A percentile compares a stretch with the other conserved stretches of the same genome.
These are phyloP conservation scores for Phaeophleospora eucalypticola DNA, from an alignment of 2,329 filamentous ascomycete species.

Conservation along the genomic window DNA sequence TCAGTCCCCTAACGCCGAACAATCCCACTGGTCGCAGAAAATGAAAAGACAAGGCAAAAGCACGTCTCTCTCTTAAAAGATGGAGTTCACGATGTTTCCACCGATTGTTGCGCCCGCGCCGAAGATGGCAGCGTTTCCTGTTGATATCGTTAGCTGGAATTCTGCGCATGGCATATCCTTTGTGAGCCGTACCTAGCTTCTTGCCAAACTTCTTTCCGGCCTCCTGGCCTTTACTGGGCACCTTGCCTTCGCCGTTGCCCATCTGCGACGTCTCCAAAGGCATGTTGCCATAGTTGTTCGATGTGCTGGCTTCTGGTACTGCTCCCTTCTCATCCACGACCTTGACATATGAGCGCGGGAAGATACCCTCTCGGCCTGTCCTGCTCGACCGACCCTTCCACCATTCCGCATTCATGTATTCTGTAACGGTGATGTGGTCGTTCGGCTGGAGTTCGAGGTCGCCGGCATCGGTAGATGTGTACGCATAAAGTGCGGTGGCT, in stretches of 20 bases:
- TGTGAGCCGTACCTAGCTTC: too few species aligned
- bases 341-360: constrained; percentile 84
- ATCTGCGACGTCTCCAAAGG: constrained; percentile 68
- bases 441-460: constrained; percentile 78
- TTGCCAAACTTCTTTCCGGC: constrained; percentile 51
- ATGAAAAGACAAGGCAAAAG: too few species aligned
- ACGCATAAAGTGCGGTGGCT: constrained; percentile 79
- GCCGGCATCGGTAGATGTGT: constrained; percentile 72
- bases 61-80: constrained; percentile 16
- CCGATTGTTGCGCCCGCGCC: constrained; percentile 90
- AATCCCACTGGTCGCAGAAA: too few species aligned
- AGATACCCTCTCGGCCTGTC: constrained; percentile 83
- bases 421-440: constrained; percentile 73
- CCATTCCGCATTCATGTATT: constrained; percentile 97
- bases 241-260: constrained; percentile 45
- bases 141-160: too few species aligned
- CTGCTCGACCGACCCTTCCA: constrained; percentile 86
- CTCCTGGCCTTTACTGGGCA: constrained; percentile 53
- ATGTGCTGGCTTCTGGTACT: constrained; percentile 43
- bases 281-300: constrained; percentile 57
- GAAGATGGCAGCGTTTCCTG: constrained; percentile 81
- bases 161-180: too few species aligned
- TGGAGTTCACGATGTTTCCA: constrained; percentile 40
- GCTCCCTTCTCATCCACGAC: constrained; percentile 61
- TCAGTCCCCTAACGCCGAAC: too few species aligned